Conservation (phyloP, 148 eudicot species). For the Nepenthes mirabilis region DNA sequence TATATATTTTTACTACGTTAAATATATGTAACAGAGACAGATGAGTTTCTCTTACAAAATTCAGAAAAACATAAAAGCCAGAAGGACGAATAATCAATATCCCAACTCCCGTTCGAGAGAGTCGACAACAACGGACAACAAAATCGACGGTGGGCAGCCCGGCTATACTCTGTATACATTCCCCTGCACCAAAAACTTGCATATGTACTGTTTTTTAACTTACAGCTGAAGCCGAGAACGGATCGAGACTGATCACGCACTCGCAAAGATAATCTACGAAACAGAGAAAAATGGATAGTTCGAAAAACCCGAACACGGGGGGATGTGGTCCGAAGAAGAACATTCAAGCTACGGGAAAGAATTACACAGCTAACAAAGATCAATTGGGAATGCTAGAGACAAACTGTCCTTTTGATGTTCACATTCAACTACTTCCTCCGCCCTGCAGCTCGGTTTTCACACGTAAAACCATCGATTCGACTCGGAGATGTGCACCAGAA, state of each 20-base stretch:
- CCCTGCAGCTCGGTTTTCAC: neutral
- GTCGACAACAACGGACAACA: neutral
- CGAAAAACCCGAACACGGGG: conserved; percentile 8
- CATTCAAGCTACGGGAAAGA: conserved; percentile 11
- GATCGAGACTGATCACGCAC: conserved; percentile 12
- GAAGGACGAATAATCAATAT: too few species aligned
- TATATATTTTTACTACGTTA: too few species aligned
- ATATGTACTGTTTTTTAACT: conserved; percentile 15
- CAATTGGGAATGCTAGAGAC: conserved; percentile 2
- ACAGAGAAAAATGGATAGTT: conserved; percentile 1
- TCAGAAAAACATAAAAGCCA: too few species aligned
- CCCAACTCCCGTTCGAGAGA: neutral
- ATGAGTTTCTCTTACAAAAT: too few species aligned
- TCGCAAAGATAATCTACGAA: conserved; percentile 6
- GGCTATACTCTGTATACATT: conserved; percentile 17
- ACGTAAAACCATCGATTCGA: neutral
- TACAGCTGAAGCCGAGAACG: conserved; percentile 18
- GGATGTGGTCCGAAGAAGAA: conserved; percentile 9
- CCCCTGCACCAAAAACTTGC: conserved; percentile 26
- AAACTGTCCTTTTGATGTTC: neutral
- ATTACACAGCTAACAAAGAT: conserved; percentile 15
- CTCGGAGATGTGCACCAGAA: too few species aligned
- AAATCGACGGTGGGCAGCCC: conserved; percentile 10
- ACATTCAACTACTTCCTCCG: neutral
- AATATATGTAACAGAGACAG: too few species aligned